These are phyloP conservation scores for Diddensiella santjacobensis DNA, from an alignment of 805 yeast genomes.

Conservation along the genomic window DNA sequence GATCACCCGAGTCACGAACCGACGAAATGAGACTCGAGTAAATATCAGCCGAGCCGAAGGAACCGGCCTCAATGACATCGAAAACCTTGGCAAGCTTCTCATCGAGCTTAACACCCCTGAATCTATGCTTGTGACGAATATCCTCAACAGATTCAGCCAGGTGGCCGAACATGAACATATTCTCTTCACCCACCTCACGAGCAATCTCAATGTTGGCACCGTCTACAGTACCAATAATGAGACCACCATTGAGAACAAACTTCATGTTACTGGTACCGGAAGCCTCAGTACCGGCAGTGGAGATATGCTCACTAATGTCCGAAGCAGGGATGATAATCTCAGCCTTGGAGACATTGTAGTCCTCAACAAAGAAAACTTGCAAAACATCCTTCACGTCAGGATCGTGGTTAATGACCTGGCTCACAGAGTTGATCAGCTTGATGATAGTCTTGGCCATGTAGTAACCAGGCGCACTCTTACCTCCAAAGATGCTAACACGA, in stretches of 20 bases:
- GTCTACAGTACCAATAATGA: constrained; percentile 91
- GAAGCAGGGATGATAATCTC: constrained; percentile 88
- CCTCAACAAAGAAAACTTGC: constrained; percentile 86
- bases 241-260: constrained; percentile 90
- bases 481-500: constrained; percentile 82
- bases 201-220: constrained; percentile 96
- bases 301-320: constrained; percentile 87
- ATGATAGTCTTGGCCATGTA: constrained; percentile 91
- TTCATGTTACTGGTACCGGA: constrained; percentile 96
- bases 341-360: constrained; percentile 91
- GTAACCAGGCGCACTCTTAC: constrained; percentile 97
- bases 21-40: constrained; percentile 66
- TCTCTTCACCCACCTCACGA: constrained; percentile 89
- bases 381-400: constrained; percentile 67
- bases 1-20: constrained; percentile 71
- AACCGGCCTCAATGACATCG: constrained; percentile 59
- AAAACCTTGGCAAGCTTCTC: constrained; percentile 60
- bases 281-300: constrained; percentile 97
- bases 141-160: constrained; percentile 87
- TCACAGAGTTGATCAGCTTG: constrained; percentile 77
- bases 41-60: constrained; percentile 62
- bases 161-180: constrained; percentile 87
- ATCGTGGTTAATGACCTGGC: constrained; percentile 76
- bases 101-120: constrained; percentile 57
- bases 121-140: constrained; percentile 68